These are phyloP conservation scores for Picea abies DNA, from an alignment of 83 land plant genomes.

Conservation along the genomic window DNA sequence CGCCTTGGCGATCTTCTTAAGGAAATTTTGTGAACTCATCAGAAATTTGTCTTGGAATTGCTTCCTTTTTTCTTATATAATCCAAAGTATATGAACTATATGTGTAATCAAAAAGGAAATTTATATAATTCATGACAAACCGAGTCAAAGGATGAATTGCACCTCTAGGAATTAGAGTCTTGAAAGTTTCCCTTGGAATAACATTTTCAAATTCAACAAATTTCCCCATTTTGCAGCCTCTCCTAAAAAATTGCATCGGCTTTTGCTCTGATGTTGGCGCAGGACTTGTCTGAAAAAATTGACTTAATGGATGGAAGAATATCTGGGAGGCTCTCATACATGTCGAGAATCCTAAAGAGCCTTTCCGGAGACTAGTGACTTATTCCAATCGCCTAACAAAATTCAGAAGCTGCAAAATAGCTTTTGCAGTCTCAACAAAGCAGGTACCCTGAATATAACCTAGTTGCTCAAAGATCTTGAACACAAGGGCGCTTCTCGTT, in stretches of 20 bases:
- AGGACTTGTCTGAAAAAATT: constrained; percentile 43
- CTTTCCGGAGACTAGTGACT: constrained; percentile 66
- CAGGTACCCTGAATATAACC: constrained; percentile 22
- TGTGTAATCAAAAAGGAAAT: constrained; percentile 68
- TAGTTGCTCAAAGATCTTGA: constrained; percentile 43
- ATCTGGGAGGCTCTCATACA: constrained; percentile 26
- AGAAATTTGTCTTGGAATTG: not conserved
- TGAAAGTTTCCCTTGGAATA: constrained; percentile 63
- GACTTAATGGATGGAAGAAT: constrained; percentile 47
- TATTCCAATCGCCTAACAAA: constrained; percentile 77
- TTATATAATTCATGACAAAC: constrained; percentile 96
- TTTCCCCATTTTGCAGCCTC: constrained; percentile 72
- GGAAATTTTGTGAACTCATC: constrained; percentile 5
- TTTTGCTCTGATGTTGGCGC: constrained; percentile 43
- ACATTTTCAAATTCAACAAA: constrained; percentile 88
- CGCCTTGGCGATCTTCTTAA: constrained; percentile 26
- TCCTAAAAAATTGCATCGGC: constrained; percentile 69
- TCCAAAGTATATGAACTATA: constrained; percentile 52
- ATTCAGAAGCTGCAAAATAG: constrained; percentile 69
- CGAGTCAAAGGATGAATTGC: constrained; percentile 91
- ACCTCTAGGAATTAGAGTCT: constrained; percentile 77
- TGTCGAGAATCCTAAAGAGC: too few relatives aligned
- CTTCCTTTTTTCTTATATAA: constrained; percentile 22
- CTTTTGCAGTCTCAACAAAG: constrained; percentile 61
- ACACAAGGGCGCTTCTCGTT: constrained; percentile 65